Evolutionary conservation across 129 eudicot genomes (phyloP), one percentile per base, ranked within the genome.

Genomic region (Gnaphalium uliginosum): DNA sequence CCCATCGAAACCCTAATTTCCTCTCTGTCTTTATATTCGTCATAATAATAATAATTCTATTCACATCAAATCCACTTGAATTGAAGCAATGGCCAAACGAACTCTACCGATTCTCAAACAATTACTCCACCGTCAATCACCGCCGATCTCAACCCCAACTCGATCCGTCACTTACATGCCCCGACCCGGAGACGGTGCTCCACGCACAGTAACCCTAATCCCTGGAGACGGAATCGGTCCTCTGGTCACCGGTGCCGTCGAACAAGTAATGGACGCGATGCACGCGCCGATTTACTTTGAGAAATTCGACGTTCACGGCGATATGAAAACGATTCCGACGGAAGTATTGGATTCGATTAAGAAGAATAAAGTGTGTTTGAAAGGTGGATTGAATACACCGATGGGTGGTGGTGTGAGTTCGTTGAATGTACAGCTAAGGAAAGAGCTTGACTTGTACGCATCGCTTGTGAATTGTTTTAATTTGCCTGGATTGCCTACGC

Each of bases 81-180:
- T 35, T 63, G 67, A 41, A 33, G 19, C 50, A 64, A 64, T 64
- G 69, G 69, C 69, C 2, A 64, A 78, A 77, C 85, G 89, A 73
- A 30, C 83, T 60, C 73, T 79, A 32, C 85, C 92, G 0, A 74
- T 87, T 74, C 80, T 87, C 69, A 82, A 85, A 50, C 89, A 82
- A 14, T 23, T 87, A 29, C 46, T 59, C 41, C 37, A 64, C 71
- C 35, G 57, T 6, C 76, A 29, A 27, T 33, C 73, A 18, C 84
- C 73, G 4, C 30, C 73, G 1, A 13, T 39, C 27, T 80, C 78
- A 29, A 39, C 39, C 51, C 69, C 77, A 4, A 62, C 88, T 77
- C 88, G 97, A 87, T 89, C 91, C 65, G 91, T 93, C 19, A 93
- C 98, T 78, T 90, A 93, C 93, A 93, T 93, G 98, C 98, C 97